Conservation (phyloP, 257 asterid genomes). For the Gentiana dahurica region DNA sequence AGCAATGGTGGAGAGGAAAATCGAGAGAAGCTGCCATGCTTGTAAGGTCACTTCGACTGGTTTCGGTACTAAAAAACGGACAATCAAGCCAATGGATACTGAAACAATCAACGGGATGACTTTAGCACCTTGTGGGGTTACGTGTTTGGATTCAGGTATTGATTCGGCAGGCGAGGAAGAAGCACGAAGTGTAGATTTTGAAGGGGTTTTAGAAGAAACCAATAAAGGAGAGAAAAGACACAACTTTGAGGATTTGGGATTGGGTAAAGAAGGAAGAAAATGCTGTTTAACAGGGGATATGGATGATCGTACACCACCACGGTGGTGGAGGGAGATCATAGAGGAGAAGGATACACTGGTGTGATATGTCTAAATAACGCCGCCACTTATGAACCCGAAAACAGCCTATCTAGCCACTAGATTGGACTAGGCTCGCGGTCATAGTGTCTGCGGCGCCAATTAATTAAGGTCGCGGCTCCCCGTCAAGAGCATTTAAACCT, state of each 20-base stretch:
- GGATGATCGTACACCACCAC: constrained; percentile 15
- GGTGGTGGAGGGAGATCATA: constrained; percentile 33
- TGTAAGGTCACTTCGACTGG: constrained; percentile 70
- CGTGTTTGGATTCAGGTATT: constrained; percentile 17
- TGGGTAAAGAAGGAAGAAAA: constrained; percentile 10
- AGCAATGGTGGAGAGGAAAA: constrained; percentile 78
- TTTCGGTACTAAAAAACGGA: constrained; percentile 60
- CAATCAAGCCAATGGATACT: constrained; percentile 48
- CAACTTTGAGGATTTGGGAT: constrained; percentile 16
- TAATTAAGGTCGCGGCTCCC: too few relatives aligned
- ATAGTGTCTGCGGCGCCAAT: too few relatives aligned
- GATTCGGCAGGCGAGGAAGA: constrained; percentile 22
- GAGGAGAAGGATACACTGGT: constrained; percentile 34
- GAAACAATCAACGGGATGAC: constrained; percentile 52
- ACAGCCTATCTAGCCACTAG: too few relatives aligned
- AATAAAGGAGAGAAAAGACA: constrained; percentile 12
- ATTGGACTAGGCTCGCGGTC: too few relatives aligned
- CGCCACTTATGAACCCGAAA: too few relatives aligned
- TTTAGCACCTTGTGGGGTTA: constrained; percentile 51
- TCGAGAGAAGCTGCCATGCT: constrained; percentile 84
- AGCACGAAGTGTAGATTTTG: constrained; percentile 7
- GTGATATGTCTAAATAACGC: too few relatives aligned
- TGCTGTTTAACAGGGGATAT: constrained; percentile 9
- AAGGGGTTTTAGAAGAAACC: constrained; percentile 7
- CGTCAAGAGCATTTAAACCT: too few relatives aligned